Evolutionary conservation across 495 filamentous ascomycete genomes (phyloP).

Genomic region (Baudoinia panamericana): DNA sequence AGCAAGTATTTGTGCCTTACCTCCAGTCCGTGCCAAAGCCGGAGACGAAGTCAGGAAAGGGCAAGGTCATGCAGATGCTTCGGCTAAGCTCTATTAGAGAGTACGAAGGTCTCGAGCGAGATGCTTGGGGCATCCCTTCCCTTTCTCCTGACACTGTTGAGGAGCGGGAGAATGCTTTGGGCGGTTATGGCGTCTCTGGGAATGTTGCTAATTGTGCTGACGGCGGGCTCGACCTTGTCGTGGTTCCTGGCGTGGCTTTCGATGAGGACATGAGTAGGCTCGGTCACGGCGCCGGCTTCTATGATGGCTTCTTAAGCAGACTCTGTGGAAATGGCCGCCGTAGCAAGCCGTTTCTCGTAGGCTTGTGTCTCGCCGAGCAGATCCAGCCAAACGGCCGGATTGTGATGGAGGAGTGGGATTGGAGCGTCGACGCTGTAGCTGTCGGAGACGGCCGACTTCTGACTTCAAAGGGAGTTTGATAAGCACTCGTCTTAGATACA

Average conservation of each 20-base stretch:
- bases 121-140: constrained; percentile 88
- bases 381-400: constrained; percentile 50
- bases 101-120: constrained; percentile 58
- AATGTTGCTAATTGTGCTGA: constrained; percentile 19
- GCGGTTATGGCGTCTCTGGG: constrained; percentile 33
- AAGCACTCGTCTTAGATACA: too few species aligned
- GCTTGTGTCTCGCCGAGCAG: constrained; percentile 80
- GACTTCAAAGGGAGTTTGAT: constrained; percentile 1
- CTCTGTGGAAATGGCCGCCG: constrained; percentile 38
- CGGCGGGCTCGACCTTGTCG: constrained; percentile 64
- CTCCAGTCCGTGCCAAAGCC: constrained; percentile 46
- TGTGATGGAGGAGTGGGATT: constrained; percentile 54
- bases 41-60: constrained; percentile 16
- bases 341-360: constrained; percentile 58
- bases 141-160: constrained; percentile 48
- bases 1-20: constrained; percentile 83
- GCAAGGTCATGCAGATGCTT: constrained; percentile 80
- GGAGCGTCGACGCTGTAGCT: constrained; percentile 52
- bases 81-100: constrained; percentile 57
- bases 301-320: constrained; percentile 77
- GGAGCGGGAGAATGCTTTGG: constrained; percentile 55
- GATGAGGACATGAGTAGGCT: constrained; percentile 61
- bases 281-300: constrained; percentile 94
- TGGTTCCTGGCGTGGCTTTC: constrained; percentile 92
- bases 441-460: constrained; percentile 40